Conservation (phyloP, 2,329 filamentous ascomycete genomes). For the Botrytis squamosa region DNA sequence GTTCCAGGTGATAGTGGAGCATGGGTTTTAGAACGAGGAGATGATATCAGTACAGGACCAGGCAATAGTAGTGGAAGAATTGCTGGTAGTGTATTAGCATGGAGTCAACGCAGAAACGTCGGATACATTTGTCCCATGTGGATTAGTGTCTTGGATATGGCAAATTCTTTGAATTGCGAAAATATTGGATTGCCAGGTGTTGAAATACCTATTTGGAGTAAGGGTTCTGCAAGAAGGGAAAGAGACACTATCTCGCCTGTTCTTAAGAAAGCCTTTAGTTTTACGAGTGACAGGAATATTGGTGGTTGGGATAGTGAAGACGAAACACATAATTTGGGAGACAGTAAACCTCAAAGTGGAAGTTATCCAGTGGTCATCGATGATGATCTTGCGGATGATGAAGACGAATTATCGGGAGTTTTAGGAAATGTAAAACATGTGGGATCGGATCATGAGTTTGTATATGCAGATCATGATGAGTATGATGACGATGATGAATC, state of each 20-base stretch:
- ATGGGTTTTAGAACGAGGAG: constrained; percentile 90
- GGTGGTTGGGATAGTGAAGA: constrained; percentile 8
- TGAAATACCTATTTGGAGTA: constrained; percentile 32
- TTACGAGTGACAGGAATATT: not conserved
- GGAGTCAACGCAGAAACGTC: constrained; percentile 74
- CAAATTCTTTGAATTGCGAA: constrained; percentile 68
- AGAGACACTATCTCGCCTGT: not conserved
- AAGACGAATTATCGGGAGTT: constrained; percentile 10
- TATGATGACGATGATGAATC: constrained; percentile 13
- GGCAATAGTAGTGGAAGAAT: constrained; percentile 62
- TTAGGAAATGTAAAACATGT: not conserved
- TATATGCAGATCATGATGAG: not conserved
- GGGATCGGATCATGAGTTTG: not conserved
- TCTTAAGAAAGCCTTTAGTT: not conserved
- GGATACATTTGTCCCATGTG: constrained; percentile 98
- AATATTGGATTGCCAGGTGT: constrained; percentile 71
- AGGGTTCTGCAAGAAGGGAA: not conserved
- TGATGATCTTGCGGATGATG: constrained; percentile 11
- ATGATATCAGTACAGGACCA: constrained; percentile 93
- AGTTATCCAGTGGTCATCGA: not conserved
- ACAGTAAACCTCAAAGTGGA: not conserved
- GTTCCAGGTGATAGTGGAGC: constrained; percentile 90
- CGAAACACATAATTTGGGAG: not conserved
- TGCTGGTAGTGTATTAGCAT: constrained; percentile 87
- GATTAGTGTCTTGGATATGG: constrained; percentile 80